Conservation (phyloP, 2,329 filamentous ascomycete species). For the Cladophialophora exuberans region DNA sequence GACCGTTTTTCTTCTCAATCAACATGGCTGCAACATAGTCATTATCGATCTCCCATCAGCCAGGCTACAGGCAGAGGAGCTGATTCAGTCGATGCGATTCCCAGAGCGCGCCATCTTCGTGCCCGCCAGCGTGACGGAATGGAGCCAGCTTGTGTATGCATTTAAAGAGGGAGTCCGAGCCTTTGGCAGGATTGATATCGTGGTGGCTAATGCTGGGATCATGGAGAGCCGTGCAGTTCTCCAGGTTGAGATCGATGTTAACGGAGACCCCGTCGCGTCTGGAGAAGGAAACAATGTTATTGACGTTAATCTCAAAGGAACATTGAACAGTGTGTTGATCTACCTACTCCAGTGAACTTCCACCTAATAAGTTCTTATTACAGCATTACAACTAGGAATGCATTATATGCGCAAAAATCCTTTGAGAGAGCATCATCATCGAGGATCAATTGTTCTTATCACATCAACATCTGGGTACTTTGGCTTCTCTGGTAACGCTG, state of each 20-base stretch:
- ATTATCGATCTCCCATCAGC: constrained; percentile 28
- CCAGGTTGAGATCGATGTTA: neutral
- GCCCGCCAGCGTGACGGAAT: constrained; percentile 42
- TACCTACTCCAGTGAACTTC: neutral
- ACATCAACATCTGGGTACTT: constrained; percentile 50
- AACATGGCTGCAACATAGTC: constrained; percentile 50
- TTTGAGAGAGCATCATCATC: neutral
- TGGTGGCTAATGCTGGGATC: constrained; percentile 70
- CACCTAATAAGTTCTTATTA: constrained; percentile 33
- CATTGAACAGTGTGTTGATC: constrained; percentile 45
- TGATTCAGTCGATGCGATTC: constrained; percentile 33
- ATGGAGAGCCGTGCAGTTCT: constrained; percentile 42
- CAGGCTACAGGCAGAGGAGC: constrained; percentile 42
- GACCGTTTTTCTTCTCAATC: constrained; percentile 49
- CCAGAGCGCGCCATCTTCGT: constrained; percentile 41
- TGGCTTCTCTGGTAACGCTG: constrained; percentile 46
- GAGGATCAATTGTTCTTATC: constrained; percentile 45
- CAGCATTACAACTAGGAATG: constrained; percentile 40
- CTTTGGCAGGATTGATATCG: constrained; percentile 61
- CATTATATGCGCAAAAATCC: constrained; percentile 32
- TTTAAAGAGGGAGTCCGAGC: constrained; percentile 39
- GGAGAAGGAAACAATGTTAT: constrained; percentile 37
- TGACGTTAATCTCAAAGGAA: constrained; percentile 50
- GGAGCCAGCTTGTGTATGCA: constrained; percentile 40
- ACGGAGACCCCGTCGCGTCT: constrained; percentile 35